Evolutionary conservation across 352 stramenopile species (phyloP), one percentile per base, ranked within the genome.

Genomic region (Globisporangium radiosum): DNA sequence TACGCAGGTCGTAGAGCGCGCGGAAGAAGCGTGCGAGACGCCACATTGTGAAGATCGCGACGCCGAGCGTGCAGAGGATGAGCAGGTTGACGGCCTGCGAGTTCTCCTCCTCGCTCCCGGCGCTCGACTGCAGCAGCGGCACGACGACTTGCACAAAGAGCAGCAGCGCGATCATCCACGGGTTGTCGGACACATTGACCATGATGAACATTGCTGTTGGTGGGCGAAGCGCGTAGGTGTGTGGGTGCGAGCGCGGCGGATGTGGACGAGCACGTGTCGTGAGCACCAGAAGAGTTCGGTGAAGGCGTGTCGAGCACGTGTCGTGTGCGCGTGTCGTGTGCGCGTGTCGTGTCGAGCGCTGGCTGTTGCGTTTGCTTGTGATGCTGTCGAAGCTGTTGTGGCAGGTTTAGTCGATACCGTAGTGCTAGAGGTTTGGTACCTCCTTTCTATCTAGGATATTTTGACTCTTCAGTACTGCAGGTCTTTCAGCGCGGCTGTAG

Each of bases 141-240:
- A 91, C 80, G 47, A 89, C 68, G 39, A 90, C 78, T 61, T 92
- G 82, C 52, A 85, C 79, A 65, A 92, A 84, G 25, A 92, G 72
- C 56, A 90, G 65, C 65, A 92, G 69, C 57, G 70, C 74, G 58
- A 92, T 75, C 70, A 92, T 85, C 82, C 80, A 89, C 10, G 82
- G 82, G 64, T 90, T 92, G 68, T 89, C 76, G 53, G 78, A 85
- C 54, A 73, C 75, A 55, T 85, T 90, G 52, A 90, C 76, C 68
- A 92, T 79, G 56, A 92, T 78, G 37, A 92, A 85, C 82, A 92
- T 91, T 63, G 56, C 58, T 44, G 39, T 45, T 40, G 37, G 33
- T n/a, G 7, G 19, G 19, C 19, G 19, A 25, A 25, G 19, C 19
- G 19, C 19, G 19, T 38, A 17, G 44, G 25, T 54, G 50, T 44